These are phyloP conservation scores for Diaporthe vaccinii DNA, from an alignment of 2,329 filamentous ascomycete genomes.

Conservation along the genomic window DNA sequence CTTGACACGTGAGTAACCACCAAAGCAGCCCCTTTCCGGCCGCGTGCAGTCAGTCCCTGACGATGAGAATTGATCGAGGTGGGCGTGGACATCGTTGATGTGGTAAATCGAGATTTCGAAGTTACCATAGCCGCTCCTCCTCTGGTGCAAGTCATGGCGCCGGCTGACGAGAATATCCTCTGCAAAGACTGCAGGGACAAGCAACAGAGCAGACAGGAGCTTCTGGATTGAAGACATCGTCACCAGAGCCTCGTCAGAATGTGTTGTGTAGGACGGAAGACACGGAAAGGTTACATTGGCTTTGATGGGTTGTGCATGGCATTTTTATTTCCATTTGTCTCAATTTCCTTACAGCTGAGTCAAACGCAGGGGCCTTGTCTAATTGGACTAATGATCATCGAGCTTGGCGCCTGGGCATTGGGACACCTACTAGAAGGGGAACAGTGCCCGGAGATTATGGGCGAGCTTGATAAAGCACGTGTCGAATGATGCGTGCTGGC, in stretches of 20 bases:
- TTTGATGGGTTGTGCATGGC: neutral
- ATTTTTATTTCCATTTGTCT: constrained; percentile 1
- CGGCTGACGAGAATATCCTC: constrained; percentile 65
- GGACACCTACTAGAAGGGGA: constrained; percentile 10
- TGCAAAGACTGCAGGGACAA: constrained; percentile 42
- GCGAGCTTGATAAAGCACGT: constrained; percentile 24
- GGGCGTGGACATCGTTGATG: constrained; percentile 78
- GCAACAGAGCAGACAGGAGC: constrained; percentile 7
- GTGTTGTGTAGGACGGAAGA: neutral
- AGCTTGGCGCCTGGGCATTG: constrained; percentile 19
- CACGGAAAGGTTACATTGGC: neutral
- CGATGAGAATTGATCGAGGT: constrained; percentile 73
- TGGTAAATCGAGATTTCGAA: constrained; percentile 76
- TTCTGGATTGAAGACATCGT: constrained; percentile 15
- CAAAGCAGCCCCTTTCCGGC: constrained; percentile 70
- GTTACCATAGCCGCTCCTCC: constrained; percentile 61
- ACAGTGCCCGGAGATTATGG: constrained; percentile 4
- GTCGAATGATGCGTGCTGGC: neutral
- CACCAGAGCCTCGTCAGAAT: neutral
- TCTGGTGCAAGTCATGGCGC: constrained; percentile 61
- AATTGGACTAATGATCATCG: constrained; percentile 15
- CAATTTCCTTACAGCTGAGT: neutral
- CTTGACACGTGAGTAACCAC: constrained; percentile 76
- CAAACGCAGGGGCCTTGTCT: constrained; percentile 5
- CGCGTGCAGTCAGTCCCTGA: constrained; percentile 73